Conservation (phyloP, 257 asterid species). For the Dorcoceras hygrometricum region DNA sequence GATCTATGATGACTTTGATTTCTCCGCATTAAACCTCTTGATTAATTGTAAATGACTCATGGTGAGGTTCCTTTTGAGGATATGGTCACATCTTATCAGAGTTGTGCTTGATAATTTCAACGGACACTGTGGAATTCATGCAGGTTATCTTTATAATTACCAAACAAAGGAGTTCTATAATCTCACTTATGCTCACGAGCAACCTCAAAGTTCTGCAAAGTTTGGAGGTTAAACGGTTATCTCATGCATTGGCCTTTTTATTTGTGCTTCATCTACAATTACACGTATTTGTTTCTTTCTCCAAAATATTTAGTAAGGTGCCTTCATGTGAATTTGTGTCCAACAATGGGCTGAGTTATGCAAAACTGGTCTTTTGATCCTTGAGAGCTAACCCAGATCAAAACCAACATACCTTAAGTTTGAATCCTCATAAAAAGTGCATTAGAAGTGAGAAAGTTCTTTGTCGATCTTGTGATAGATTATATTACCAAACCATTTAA, state of each 20-base stretch:
- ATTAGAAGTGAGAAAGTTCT: too few species aligned
- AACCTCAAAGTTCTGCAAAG: conserved; percentile 84
- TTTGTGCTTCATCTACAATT: not conserved
- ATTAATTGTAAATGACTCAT: too few species aligned
- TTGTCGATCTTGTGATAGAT: too few species aligned
- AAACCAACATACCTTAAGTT: too few species aligned
- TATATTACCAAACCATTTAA: too few species aligned
- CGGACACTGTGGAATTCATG: conserved; percentile 27
- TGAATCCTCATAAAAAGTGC: too few species aligned
- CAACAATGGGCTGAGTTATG: too few species aligned
- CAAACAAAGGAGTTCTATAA: conserved; percentile 94
- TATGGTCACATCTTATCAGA: conserved; percentile 2
- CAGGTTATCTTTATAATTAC: conserved; percentile 95
- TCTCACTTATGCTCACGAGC: conserved; percentile 94
- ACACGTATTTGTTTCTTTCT: conserved; percentile 15
- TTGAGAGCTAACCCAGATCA: too few species aligned
- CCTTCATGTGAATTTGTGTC: conserved; percentile 12
- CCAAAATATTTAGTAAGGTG: conserved; percentile 5
- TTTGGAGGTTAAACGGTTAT: conserved; percentile 70
- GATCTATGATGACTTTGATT: too few species aligned
- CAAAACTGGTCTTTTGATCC: too few species aligned
- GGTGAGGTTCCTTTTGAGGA: not conserved
- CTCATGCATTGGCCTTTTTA: not conserved
- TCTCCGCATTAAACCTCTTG: too few species aligned
- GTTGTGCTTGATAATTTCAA: conserved; percentile 21